phyloP scores from a whole-genome alignment of 2,329 filamentous ascomycete genomes.

The Aspergillus tubingensis region DNA sequence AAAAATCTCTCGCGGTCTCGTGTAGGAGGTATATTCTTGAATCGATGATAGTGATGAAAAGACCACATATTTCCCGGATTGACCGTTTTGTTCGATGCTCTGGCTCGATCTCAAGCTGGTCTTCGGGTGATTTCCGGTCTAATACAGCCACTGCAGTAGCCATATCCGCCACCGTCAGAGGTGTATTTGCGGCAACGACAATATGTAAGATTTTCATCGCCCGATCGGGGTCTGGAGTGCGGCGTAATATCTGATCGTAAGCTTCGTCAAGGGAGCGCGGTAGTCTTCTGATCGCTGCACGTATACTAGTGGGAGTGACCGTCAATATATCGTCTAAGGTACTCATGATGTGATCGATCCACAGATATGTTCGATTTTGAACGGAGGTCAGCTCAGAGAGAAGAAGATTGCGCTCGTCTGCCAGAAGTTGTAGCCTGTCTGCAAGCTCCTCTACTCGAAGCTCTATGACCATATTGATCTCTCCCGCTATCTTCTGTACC shows the following conservation, averaged over 20 bases:
- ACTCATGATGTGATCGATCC: slow-evolving; percentile 40
- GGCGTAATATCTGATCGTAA: background rate
- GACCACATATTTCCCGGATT: background rate
- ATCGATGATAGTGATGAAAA: background rate
- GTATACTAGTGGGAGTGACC: background rate
- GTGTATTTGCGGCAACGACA: background rate
- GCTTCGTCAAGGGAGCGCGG: background rate
- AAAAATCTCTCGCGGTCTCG: background rate
- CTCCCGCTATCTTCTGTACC: slow-evolving; percentile 19
- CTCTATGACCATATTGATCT: slow-evolving; percentile 31
- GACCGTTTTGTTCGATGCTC: background rate
- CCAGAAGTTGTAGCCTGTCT: slow-evolving; percentile 17
- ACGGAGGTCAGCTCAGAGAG: slow-evolving; percentile 29
- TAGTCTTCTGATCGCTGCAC: background rate
- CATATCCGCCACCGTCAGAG: background rate
- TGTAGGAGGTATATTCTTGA: background rate
- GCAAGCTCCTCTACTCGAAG: slow-evolving; percentile 16
- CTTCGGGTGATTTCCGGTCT: background rate
- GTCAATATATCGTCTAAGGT: slow-evolving; percentile 25
- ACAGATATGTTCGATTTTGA: slow-evolving; percentile 44
- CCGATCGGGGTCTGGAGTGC: background rate
- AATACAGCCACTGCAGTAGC: background rate
- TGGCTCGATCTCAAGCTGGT: background rate
- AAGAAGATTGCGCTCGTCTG: slow-evolving; percentile 16
- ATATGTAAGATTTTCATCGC: background rate